Conservation (phyloP, 2,329 filamentous ascomycete genomes). For the Trichoderma aggressivum region DNA sequence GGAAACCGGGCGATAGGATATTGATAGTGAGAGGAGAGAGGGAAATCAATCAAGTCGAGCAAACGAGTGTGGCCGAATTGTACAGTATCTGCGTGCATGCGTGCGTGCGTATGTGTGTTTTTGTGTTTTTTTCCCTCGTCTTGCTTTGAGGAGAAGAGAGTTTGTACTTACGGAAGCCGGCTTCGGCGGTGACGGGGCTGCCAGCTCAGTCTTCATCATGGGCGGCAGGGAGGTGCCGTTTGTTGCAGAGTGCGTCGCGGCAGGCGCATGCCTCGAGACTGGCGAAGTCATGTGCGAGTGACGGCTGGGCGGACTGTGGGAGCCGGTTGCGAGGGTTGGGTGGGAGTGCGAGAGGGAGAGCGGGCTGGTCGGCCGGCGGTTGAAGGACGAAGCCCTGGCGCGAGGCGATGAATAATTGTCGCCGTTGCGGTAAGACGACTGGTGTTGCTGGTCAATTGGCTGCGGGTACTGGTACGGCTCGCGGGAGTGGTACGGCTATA, state of each 20-base stretch:
- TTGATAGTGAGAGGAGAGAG: neutral
- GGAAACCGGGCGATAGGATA: neutral
- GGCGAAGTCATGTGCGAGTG: slow-evolving; percentile 47
- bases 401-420: slow-evolving; percentile 47
- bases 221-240: slow-evolving; percentile 41
- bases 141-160: neutral
- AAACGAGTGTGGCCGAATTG: neutral
- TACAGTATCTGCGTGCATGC: neutral
- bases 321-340: slow-evolving; percentile 41
- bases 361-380: slow-evolving; percentile 46
- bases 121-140: neutral
- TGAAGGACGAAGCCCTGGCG: slow-evolving; percentile 40
- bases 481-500: slow-evolving; percentile 39
- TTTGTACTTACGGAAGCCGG: slow-evolving; percentile 27
- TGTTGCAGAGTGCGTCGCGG: slow-evolving; percentile 37
- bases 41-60: neutral
- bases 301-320: slow-evolving; percentile 43
- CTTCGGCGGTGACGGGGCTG: slow-evolving; percentile 40
- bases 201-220: slow-evolving; percentile 39
- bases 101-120: neutral
- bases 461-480: slow-evolving; percentile 50
- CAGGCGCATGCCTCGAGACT: slow-evolving; percentile 42
- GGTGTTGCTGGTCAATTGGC: slow-evolving; percentile 42
- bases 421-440: slow-evolving; percentile 47
- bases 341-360: slow-evolving; percentile 50